These are phyloP conservation scores for Hebeloma cylindrosporum DNA, from an alignment of 768 basidiomycete genomes.

Conservation along the genomic window DNA sequence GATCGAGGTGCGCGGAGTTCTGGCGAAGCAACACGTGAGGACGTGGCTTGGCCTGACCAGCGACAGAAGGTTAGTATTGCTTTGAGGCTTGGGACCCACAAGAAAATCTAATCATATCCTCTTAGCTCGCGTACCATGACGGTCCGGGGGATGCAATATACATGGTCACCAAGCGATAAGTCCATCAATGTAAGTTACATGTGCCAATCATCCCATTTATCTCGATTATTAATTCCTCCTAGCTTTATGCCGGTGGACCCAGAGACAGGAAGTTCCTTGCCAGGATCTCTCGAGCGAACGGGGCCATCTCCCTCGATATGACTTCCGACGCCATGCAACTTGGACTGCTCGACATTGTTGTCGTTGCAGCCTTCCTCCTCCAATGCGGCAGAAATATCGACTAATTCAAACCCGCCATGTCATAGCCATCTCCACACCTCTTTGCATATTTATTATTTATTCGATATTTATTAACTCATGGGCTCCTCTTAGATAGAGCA, in stretches of 20 bases:
- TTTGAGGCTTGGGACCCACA: not conserved
- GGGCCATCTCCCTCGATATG: constrained; percentile 52
- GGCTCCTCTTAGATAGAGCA: not conserved
- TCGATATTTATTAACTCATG: constrained; percentile 1
- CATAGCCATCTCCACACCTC: not conserved
- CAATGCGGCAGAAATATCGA: constrained; percentile 66
- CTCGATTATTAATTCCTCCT: constrained; percentile 4
- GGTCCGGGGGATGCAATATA: constrained; percentile 47
- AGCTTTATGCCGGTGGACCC: constrained; percentile 49
- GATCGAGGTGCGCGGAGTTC: constrained; percentile 53
- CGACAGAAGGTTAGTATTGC: constrained; percentile 38
- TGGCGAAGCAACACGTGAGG: constrained; percentile 47
- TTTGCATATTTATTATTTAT: not conserved
- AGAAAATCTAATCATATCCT: constrained; percentile 3
- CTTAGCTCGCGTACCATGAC: constrained; percentile 51
- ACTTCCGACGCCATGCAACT: constrained; percentile 54
- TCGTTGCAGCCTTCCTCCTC: constrained; percentile 55
- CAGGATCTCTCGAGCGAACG: constrained; percentile 46
- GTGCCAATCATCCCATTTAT: not conserved
- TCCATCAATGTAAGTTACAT: constrained; percentile 50
- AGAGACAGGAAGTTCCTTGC: constrained; percentile 43
- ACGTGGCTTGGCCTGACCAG: constrained; percentile 55
- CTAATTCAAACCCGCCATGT: constrained; percentile 23
- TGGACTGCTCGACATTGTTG: constrained; percentile 49
- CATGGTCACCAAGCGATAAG: constrained; percentile 55